These are phyloP conservation scores for Grosmannia clavigera DNA, from an alignment of 2,329 filamentous ascomycete genomes.

Conservation along the genomic window DNA sequence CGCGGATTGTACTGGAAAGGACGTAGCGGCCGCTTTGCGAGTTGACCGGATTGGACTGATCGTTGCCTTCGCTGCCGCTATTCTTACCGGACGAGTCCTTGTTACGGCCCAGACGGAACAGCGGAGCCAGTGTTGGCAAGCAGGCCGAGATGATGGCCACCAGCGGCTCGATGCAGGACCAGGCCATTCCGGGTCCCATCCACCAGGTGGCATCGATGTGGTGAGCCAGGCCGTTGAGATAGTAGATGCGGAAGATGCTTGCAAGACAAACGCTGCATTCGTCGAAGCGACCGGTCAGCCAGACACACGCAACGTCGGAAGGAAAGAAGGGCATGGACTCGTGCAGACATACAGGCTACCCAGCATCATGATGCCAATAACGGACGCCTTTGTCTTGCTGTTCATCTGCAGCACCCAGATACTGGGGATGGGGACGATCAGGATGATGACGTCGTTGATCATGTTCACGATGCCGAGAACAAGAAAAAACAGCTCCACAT, in stretches of 20 bases:
- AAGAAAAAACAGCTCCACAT: slow-evolving; percentile 2
- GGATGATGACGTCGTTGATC: slow-evolving; percentile 2
- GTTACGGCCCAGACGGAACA: neutral
- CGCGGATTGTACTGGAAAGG: neutral
- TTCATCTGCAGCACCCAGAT: neutral
- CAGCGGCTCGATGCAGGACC: neutral
- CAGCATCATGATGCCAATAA: slow-evolving; percentile 1
- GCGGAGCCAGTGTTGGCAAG: neutral
- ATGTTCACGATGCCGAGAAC: slow-evolving; percentile 4
- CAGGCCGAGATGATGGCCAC: slow-evolving; percentile 3
- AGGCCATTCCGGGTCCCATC: slow-evolving; percentile 1
- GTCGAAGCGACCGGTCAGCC: neutral
- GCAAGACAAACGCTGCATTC: neutral
- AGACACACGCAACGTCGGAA: neutral
- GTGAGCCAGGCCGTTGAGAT: neutral
- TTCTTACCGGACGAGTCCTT: neutral
- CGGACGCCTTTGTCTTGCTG: neutral
- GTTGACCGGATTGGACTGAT: neutral
- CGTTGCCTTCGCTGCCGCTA: neutral
- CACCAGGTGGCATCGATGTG: slow-evolving; percentile 1
- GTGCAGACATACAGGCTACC: neutral
- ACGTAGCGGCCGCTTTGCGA: neutral
- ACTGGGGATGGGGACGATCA: neutral
- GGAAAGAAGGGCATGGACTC: neutral
- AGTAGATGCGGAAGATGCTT: slow-evolving; percentile 3